phyloP scores from a whole-genome alignment of 208 protist genomes.

The Crithidia brevicula region DNA sequence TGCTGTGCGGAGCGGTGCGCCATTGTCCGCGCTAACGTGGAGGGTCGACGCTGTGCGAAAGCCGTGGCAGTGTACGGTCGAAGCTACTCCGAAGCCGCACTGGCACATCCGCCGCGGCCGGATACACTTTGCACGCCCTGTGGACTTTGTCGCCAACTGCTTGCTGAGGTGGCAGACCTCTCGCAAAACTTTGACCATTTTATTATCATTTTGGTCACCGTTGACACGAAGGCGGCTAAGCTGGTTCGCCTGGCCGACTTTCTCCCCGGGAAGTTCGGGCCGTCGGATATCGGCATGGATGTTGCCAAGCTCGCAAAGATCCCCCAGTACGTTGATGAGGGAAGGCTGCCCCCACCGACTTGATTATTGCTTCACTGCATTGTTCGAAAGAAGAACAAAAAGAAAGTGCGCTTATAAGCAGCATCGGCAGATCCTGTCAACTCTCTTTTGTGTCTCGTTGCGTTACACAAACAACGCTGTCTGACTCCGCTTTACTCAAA shows the following conservation, averaged over 20 bases:
- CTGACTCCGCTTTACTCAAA: no score
- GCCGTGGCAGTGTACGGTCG: constrained; percentile 84
- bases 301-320: constrained; percentile 28
- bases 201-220: constrained; percentile 67
- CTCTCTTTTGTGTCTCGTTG: no score
- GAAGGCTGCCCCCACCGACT: no score
- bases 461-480: no score
- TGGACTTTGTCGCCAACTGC: constrained; percentile 83
- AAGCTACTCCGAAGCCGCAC: constrained; percentile 8
- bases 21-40: constrained; percentile 77
- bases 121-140: constrained; percentile 74
- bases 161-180: constrained; percentile 83
- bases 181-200: constrained; percentile 70
- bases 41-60: constrained; percentile 66
- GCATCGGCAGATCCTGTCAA: no score
- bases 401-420: no score
- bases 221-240: constrained; percentile 52
- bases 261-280: constrained; percentile 76
- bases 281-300: constrained; percentile 76
- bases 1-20: constrained; percentile 88
- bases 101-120: constrained; percentile 16
- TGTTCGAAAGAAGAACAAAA: no score
- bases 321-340: not conserved
- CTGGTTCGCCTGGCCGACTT: constrained; percentile 66
- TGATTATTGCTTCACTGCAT: not conserved